Conservation (phyloP, 192 early-diverging fungal species). For the Ramicandelaber brevisporus region DNA sequence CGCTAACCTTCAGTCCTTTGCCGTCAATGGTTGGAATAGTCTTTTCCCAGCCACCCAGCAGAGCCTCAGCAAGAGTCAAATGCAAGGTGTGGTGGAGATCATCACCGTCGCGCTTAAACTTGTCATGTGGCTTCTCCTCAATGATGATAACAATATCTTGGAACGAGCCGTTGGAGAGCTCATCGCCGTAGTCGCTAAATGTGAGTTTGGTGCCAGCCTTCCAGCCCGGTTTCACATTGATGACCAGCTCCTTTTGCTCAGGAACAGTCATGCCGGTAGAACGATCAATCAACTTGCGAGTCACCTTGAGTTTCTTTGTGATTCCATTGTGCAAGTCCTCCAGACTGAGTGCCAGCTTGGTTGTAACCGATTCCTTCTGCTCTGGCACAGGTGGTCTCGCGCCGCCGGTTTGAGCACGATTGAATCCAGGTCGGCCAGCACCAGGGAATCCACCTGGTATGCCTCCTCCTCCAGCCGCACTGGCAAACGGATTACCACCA, state of each 20-base stretch:
- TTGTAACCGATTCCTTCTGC: constrained; percentile 39
- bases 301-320: constrained; percentile 85
- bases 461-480: constrained; percentile 17
- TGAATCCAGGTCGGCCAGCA: constrained; percentile 4
- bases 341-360: constrained; percentile 49
- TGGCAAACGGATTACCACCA: constrained; percentile 19
- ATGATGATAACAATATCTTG: constrained; percentile 91
- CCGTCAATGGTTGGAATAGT: constrained; percentile 53
- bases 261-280: constrained; percentile 14
- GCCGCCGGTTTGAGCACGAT: constrained; percentile 6
- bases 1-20: constrained; percentile 33
- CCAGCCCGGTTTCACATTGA: constrained; percentile 84
- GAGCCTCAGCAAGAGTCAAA: constrained; percentile 50
- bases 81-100: constrained; percentile 36
- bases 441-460: constrained; percentile 13
- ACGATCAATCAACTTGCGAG: constrained; percentile 21
- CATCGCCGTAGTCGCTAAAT: constrained; percentile 74
- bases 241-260: constrained; percentile 55
- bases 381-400: constrained; percentile 21
- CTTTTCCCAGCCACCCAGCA: constrained; percentile 48
- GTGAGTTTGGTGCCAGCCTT: constrained; percentile 94
- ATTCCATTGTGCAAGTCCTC: constrained; percentile 78
- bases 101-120: constrained; percentile 72
- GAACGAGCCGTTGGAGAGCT: constrained; percentile 36
- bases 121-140: constrained; percentile 75